These are phyloP conservation scores for Populus euphratica DNA, from an alignment of 345 rosid species.

Conservation along the genomic window DNA sequence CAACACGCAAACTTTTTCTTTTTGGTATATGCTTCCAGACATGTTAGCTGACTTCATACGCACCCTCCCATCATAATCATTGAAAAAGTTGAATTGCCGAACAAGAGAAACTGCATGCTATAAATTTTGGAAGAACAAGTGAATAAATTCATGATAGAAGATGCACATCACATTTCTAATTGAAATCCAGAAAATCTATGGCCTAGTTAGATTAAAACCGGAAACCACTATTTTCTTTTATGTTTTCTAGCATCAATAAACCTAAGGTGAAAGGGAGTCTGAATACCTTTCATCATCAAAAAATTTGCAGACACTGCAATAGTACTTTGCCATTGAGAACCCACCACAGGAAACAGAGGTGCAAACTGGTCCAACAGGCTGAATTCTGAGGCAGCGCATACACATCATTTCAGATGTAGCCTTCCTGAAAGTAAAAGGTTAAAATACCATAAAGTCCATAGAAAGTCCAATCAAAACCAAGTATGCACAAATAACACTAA, in stretches of 20 bases:
- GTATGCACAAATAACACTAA: not conserved
- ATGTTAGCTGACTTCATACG: conserved; percentile 2
- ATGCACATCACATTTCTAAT: not conserved
- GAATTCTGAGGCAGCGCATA: conserved; percentile 66
- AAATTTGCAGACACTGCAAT: conserved; percentile 57
- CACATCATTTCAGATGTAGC: conserved; percentile 83
- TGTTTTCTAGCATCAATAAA: not conserved
- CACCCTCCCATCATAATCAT: not conserved
- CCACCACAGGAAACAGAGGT: conserved; percentile 50
- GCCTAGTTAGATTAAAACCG: not conserved
- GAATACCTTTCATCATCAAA: conserved; percentile 59
- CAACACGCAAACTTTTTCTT: not conserved
- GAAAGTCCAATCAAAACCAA: conserved; percentile 14
- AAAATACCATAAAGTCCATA: conserved; percentile 10
- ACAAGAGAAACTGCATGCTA: not conserved
- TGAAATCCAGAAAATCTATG: not conserved
- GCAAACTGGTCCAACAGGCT: conserved; percentile 63
- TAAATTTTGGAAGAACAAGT: not conserved
- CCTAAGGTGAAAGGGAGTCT: not conserved
- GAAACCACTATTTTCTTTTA: not conserved
- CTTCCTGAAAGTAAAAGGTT: conserved; percentile 44
- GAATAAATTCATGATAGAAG: not conserved
- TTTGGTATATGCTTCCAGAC: not conserved
- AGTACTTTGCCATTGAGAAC: conserved; percentile 75
- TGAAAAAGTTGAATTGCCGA: not conserved